Conservation (phyloP, 2,329 filamentous ascomycete species). For the Pseudophaeomoniella oleicola region DNA sequence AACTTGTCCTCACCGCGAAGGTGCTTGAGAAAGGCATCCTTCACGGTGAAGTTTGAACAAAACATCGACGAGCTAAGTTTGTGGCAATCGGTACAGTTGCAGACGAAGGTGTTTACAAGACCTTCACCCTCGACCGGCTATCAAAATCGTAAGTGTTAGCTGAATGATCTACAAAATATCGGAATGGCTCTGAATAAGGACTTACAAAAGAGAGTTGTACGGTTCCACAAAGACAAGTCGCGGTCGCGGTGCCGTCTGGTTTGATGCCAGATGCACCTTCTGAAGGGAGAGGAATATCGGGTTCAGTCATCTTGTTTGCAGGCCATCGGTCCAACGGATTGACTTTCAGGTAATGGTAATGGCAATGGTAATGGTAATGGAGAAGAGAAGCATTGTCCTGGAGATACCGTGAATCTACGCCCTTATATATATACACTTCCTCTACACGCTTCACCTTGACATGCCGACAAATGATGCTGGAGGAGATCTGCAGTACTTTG, state of each 20-base stretch:
- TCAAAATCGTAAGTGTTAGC: conserved; percentile 21
- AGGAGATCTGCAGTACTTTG: neutral
- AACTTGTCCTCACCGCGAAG: conserved; percentile 37
- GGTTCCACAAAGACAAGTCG: conserved; percentile 42
- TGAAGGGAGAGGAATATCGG: conserved; percentile 23
- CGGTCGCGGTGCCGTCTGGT: conserved; percentile 32
- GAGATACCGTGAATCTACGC: neutral
- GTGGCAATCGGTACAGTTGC: conserved; percentile 45
- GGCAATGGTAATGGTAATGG: neutral
- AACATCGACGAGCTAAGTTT: conserved; percentile 49
- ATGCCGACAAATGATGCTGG: neutral
- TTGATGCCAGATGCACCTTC: conserved; percentile 27
- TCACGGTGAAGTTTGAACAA: conserved; percentile 39
- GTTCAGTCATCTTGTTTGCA: conserved; percentile 6
- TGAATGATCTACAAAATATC: conserved; percentile 20
- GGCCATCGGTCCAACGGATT: too few species aligned
- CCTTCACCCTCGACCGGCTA: neutral
- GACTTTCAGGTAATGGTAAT: too few species aligned
- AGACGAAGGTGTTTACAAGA: conserved; percentile 37
- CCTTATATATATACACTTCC: neutral
- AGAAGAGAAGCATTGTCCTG: neutral
- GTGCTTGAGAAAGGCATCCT: conserved; percentile 29
- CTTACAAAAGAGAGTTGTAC: conserved; percentile 39
- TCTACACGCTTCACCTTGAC: neutral
- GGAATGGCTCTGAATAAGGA: conserved; percentile 4